Evolutionary conservation across 1,284 basidiomycete genomes (phyloP).

Genomic region (Moesziomyces parantarcticus): DNA sequence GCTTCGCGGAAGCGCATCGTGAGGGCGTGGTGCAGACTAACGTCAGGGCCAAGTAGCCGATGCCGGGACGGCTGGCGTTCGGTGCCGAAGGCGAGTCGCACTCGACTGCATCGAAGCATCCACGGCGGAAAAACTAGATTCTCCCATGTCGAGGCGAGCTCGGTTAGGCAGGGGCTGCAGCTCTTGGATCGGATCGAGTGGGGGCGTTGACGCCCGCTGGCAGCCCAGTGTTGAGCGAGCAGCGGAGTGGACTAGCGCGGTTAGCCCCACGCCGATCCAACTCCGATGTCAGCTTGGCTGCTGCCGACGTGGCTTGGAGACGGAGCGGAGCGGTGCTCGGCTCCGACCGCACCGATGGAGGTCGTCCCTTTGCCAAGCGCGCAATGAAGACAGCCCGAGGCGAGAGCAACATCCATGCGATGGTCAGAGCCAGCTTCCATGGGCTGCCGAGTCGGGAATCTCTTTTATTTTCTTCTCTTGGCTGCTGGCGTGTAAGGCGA

Average conservation of each 20-base stretch:
- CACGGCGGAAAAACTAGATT: conserved; percentile 6
- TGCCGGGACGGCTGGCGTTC: background rate
- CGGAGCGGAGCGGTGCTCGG: no score
- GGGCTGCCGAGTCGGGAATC: no score
- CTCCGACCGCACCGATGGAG: no score
- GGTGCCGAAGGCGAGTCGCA: background rate
- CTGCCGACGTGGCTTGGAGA: background rate
- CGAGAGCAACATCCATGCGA: no score
- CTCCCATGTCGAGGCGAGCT: conserved; percentile 9
- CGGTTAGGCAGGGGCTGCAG: conserved; percentile 3
- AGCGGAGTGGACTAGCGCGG: background rate
- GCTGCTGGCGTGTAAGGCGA: no score
- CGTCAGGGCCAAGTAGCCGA: no score
- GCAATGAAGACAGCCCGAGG: no score
- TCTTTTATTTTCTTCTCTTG: no score
- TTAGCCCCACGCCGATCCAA: conserved; percentile 12
- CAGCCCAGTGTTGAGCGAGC: background rate
- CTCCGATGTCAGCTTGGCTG: conserved; percentile 12
- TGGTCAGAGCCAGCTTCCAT: no score
- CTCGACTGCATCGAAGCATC: background rate
- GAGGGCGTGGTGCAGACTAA: no score
- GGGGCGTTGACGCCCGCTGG: background rate
- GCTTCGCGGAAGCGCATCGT: no score
- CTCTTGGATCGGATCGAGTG: conserved; percentile 1
- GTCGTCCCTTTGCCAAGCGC: no score